These are phyloP conservation scores for Fraxinus ornus DNA, from an alignment of 305 asterid species.

Conservation along the genomic window DNA sequence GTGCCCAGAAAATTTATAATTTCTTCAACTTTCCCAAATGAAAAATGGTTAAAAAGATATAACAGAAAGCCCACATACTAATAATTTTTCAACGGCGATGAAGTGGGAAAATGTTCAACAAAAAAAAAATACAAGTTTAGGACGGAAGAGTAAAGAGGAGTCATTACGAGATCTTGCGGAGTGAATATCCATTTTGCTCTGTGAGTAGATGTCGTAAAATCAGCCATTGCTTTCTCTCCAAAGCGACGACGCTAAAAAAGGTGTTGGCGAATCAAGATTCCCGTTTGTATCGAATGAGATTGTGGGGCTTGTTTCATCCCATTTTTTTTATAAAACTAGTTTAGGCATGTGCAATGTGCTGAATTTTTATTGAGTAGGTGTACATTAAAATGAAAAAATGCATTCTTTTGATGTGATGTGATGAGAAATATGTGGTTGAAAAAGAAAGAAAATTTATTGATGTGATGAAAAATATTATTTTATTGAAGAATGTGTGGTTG, in stretches of 20 bases:
- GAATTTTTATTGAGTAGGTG: too few relatives aligned
- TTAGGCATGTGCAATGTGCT: too few relatives aligned
- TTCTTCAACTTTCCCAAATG: not conserved
- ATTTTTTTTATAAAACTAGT: too few relatives aligned
- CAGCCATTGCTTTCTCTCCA: conserved; percentile 56
- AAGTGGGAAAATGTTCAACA: not conserved
- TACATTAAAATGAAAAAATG: too few relatives aligned
- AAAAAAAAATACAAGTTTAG: not conserved
- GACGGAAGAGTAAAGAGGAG: not conserved
- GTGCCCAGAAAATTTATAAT: not conserved
- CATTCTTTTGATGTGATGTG: too few relatives aligned
- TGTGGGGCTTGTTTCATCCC: too few relatives aligned
- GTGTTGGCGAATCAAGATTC: not conserved
- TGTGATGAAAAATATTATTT: too few relatives aligned
- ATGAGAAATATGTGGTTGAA: too few relatives aligned
- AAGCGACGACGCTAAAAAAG: not conserved
- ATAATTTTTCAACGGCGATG: not conserved
- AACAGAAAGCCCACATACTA: not conserved
- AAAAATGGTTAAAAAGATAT: not conserved
- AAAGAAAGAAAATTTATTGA: too few relatives aligned
- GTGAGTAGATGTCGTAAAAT: conserved; percentile 79
- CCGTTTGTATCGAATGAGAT: too few relatives aligned
- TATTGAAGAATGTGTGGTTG: too few relatives aligned
- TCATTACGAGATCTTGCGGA: conserved; percentile 66
- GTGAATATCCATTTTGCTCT: conserved; percentile 79